phyloP scores from a whole-genome alignment of 495 filamentous ascomycete genomes.

The Pseudevernia furfuracea region DNA sequence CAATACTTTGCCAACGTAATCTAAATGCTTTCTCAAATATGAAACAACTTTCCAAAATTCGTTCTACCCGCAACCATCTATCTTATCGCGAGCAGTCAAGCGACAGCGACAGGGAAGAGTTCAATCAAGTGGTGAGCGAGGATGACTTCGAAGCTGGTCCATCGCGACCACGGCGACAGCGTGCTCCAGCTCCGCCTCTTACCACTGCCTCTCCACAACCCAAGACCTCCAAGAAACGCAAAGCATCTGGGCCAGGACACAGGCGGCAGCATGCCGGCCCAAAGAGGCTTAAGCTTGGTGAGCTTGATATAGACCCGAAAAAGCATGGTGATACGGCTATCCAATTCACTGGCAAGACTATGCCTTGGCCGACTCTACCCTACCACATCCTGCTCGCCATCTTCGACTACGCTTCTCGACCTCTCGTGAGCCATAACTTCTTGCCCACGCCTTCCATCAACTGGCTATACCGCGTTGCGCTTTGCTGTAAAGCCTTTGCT shows the following conservation, averaged over 20 bases:
- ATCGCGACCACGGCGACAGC: not conserved
- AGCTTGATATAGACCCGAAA: not conserved
- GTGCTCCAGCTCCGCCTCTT: constrained; percentile 9
- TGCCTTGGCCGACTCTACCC: constrained; percentile 62
- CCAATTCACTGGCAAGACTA: constrained; percentile 43
- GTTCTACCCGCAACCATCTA: constrained; percentile 28
- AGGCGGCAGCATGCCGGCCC: not conserved
- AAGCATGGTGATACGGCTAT: constrained; percentile 17
- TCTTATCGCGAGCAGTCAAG: constrained; percentile 43
- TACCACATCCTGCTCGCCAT: constrained; percentile 64
- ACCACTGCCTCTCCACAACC: not conserved
- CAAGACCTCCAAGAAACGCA: constrained; percentile 10
- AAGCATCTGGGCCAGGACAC: constrained; percentile 1
- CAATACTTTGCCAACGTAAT: not conserved
- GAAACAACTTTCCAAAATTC: constrained; percentile 23
- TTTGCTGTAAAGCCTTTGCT: constrained; percentile 55
- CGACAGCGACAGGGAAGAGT: constrained; percentile 31
- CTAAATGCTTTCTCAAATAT: too few relatives aligned
- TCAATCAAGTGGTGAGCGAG: not conserved
- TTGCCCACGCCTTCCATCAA: constrained; percentile 36
- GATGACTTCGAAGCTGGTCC: not conserved
- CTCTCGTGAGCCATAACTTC: constrained; percentile 47
- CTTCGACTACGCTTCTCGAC: constrained; percentile 57
- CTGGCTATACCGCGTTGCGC: constrained; percentile 56
- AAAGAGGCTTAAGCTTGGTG: not conserved